Base-by-base conservation (phyloP, 129 eudicot genomes). In the Escallonia rubra region DNA sequence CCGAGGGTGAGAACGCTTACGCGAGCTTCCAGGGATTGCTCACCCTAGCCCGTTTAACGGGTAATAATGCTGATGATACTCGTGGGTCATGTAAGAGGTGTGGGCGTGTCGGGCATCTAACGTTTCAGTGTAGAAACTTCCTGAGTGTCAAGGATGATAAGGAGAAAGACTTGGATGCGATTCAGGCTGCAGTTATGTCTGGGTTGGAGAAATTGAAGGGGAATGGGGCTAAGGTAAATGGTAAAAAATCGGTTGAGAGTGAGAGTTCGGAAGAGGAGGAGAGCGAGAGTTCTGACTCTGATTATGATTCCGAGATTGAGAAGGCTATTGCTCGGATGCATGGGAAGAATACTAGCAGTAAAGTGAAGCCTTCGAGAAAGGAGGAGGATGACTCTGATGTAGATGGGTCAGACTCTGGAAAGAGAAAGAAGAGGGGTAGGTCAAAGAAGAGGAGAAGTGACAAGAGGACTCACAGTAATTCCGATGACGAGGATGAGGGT, bases 41-140 rank as follows among this genome's bases (percentile, higher is more conserved):
- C n/a, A 90, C 92, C 0, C 91, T 93, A 23, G 96, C 99, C 4
- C 80, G 88, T 7, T 73, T 93, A 12, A 89, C 95, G 0, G 83
- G 85, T 49, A 75, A 91, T 4, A 82, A 80, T 68, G 90, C 89
- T 14, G 95, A 93, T 44, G 96, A 89, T 83, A 83, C 85, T 16
- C 96, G 99, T 75, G 99, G 99, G 9, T 73, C 95, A 14, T 93
- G 96, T 79, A 89, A 89, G 85, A 89, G 71, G 64, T 93, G 98
- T 60, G 96, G 96, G 4, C 85, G 99, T 45, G 99, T 93, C 4
- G 99, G 99, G 23, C 99, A 93, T 66, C 66, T 93, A 57, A 89
- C 95, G 11, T 89, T 82, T 44, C 96, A 93, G 64, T 89, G 99
- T 72, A 78, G 95, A 69, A 93, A 93, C 76, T 89, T 93, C 11